phyloP scores from a whole-genome alignment of 768 basidiomycete genomes.

The Mycena filopes region DNA sequence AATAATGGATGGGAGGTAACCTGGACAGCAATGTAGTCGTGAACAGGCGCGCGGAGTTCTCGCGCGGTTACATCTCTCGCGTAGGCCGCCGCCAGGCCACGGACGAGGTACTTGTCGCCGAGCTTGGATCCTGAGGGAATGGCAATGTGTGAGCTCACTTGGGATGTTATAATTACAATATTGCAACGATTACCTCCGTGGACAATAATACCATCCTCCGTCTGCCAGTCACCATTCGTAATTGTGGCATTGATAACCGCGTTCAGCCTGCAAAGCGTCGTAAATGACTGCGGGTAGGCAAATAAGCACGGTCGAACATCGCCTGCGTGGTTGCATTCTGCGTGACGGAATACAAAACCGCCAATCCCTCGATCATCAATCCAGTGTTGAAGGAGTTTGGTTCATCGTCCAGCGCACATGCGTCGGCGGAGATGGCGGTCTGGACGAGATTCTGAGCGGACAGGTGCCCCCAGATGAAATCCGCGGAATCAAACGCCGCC shows the following conservation, averaged over 20 bases:
- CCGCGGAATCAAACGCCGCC: constrained; percentile 3
- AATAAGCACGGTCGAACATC: neutral
- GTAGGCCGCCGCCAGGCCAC: constrained; percentile 11
- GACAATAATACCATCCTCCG: constrained; percentile 1
- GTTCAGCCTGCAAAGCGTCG: constrained; percentile 9
- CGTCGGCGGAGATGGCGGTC: neutral
- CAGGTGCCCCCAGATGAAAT: constrained; percentile 12
- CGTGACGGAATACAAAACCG: constrained; percentile 15
- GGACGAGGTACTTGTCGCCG: constrained; percentile 3
- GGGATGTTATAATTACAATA: neutral
- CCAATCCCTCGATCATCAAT: constrained; percentile 16
- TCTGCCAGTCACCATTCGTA: constrained; percentile 5
- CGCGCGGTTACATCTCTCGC: neutral
- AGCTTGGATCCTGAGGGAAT: neutral
- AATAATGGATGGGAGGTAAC: neutral
- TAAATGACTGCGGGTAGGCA: neutral
- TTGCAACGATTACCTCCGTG: neutral
- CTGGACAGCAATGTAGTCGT: constrained; percentile 8
- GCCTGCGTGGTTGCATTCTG: constrained; percentile 3
- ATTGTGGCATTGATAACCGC: constrained; percentile 7
- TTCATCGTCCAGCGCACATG: neutral
- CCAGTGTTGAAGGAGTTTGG: constrained; percentile 9
- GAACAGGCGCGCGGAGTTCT: neutral
- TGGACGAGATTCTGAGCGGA: constrained; percentile 5
- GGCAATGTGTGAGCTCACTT: neutral